Evolutionary conservation across 306 rosid genomes (phyloP), one percentile per base, ranked within the genome.

Genomic region (Albizia julibrissin): DNA sequence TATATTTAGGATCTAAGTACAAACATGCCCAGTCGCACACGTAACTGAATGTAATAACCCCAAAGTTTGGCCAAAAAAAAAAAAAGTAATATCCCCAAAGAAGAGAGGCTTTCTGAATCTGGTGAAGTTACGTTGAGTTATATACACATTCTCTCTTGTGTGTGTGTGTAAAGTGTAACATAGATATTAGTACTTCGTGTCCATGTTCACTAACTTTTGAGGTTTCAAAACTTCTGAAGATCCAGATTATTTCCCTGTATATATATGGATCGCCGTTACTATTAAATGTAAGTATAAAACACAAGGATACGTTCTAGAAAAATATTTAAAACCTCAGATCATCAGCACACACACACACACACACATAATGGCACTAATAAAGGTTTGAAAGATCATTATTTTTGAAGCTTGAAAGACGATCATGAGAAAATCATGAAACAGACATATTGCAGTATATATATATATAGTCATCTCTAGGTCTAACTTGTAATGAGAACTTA

Each of bases 401-500:
- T 58, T 62, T 10, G 44, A 75, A 65, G 47, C 80, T 24, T 52
- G 49, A 61, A 49, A 56, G 29, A 22, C 65, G 29, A 56, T 8
- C 11, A 74, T 9, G n/a, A 10, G 50, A 68, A 13, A 34, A 74
- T 46, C 31, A 68, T 19, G 31, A 56, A 82, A 66, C 52, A 42
- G 10, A 33, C 26, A 61, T 56, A 0, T 66, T 66, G 71, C 71
- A 31, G 43, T 8, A 29, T 65, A 14, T 14, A 31, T 65, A 14
- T 14, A 15, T 69, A n/a, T 68, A 16, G 73, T 6, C 42, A 18
- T 73, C 68, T 73, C 83, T 42, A 77, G 46, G 69, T 61, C 72
- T 77, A 49, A 82, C 40, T 34, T 16, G 74, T 13, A 24, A 79
- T 2, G 19, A 79, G 74, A 84, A 77, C 78, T 69, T 40, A 70